Conservation (phyloP, 2,329 filamentous ascomycete genomes). For the Claviceps monticola region DNA sequence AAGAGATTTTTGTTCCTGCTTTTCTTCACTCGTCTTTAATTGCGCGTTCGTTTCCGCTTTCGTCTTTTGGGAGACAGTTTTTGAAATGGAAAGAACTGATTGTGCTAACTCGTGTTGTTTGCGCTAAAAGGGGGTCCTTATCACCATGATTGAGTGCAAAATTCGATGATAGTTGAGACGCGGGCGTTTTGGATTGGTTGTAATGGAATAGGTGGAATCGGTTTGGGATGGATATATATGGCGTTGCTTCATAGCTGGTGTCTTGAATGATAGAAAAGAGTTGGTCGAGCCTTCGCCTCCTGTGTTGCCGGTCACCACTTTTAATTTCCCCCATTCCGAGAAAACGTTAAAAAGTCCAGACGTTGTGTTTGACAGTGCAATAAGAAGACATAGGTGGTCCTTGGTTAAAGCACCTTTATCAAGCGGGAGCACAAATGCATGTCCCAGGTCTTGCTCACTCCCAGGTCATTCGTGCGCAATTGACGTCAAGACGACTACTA, state of each 20-base stretch:
- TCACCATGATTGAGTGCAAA: not conserved
- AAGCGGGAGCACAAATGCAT: no score
- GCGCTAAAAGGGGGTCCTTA: not conserved
- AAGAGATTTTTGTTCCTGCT: slow-evolving; percentile 13
- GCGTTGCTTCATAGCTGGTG: not conserved
- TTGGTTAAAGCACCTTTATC: no score
- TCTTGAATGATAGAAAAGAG: no score
- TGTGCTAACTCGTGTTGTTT: not conserved
- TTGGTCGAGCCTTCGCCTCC: not conserved
- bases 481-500: no score
- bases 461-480: no score
- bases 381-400: no score
- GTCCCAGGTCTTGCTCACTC: no score
- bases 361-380: no score
- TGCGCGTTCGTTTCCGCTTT: not conserved
- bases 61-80: not conserved
- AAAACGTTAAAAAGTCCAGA: no score
- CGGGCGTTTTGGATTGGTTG: not conserved
- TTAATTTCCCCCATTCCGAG: no score
- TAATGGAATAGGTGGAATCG: not conserved
- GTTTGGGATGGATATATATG: not conserved
- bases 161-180: not conserved
- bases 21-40: not conserved
- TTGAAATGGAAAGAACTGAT: not conserved
- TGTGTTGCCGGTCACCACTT: not conserved